Conservation (phyloP, 805 yeast species). For the Danielia oregonensis region DNA sequence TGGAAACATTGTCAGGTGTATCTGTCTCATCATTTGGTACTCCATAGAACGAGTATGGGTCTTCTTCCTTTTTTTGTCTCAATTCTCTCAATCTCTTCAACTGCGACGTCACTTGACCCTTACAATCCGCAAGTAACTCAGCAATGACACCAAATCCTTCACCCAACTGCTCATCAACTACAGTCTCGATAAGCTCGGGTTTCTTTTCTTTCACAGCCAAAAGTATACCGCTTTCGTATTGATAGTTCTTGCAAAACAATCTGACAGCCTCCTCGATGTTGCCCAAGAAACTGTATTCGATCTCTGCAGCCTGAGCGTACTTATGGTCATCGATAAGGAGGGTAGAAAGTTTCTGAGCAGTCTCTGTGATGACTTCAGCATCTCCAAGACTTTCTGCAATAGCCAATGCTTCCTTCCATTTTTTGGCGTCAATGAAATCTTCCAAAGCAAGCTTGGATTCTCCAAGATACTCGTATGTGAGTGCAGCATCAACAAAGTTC, state of each 20-base stretch:
- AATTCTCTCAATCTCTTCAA: constrained; percentile 78
- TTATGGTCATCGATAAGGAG: constrained; percentile 64
- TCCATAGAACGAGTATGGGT: constrained; percentile 85
- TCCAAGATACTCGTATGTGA: constrained; percentile 68
- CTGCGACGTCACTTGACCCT: constrained; percentile 80
- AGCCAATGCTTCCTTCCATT: constrained; percentile 82
- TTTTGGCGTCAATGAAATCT: constrained; percentile 63
- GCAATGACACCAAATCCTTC: constrained; percentile 88
- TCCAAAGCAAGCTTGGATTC: constrained; percentile 60
- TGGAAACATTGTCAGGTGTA: constrained; percentile 88
- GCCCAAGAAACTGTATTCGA: constrained; percentile 59
- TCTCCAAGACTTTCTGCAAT: constrained; percentile 39
- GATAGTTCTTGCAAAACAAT: constrained; percentile 70
- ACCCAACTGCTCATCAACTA: constrained; percentile 70
- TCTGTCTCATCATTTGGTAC: constrained; percentile 52
- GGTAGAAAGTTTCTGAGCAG: constrained; percentile 59
- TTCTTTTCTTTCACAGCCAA: constrained; percentile 46
- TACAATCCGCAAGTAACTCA: constrained; percentile 91
- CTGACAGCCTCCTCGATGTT: constrained; percentile 61
- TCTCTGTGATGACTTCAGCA: constrained; percentile 33
- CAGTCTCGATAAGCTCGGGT: constrained; percentile 46
- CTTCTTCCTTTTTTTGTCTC: constrained; percentile 75
- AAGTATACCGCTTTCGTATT: constrained; percentile 73
- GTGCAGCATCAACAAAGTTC: constrained; percentile 70
- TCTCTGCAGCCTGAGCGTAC: constrained; percentile 76